Percentiles rank a stretch among this genome's conserved stretches.
Conservation (phyloP, 305 asterid genomes). For the Fraxinus angustifolia region DNA sequence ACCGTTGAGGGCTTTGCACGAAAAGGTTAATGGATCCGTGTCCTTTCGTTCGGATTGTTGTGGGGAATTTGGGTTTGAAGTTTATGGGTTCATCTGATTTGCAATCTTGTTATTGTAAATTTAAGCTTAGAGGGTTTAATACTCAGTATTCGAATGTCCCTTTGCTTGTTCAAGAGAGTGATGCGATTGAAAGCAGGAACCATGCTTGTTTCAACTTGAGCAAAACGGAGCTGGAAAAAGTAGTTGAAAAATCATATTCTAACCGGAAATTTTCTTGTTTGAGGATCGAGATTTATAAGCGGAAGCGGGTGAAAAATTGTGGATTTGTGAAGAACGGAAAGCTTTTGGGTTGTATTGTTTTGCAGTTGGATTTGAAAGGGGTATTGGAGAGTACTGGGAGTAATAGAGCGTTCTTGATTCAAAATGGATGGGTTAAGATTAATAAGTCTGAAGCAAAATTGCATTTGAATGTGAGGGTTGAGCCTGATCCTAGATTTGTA, state of each 20-base stretch:
- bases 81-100: constrained; percentile 28
- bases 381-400: constrained; percentile 37
- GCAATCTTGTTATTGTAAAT: constrained; percentile 46
- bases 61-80: constrained; percentile 52
- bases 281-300: constrained; percentile 51
- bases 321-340: constrained; percentile 40
- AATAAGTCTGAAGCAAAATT: constrained; percentile 44
- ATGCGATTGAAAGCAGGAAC: constrained; percentile 46
- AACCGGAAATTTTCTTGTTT: constrained; percentile 23
- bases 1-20: neutral
- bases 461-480: constrained; percentile 68
- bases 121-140: constrained; percentile 58
- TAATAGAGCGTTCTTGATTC: constrained; percentile 41
- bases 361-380: constrained; percentile 60
- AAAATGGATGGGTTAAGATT: constrained; percentile 71
- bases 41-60: constrained; percentile 69
- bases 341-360: constrained; percentile 51
- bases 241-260: constrained; percentile 34
- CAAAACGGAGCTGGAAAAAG: constrained; percentile 52
- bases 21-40: constrained; percentile 75
- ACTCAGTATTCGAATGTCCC: constrained; percentile 50
- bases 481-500: constrained; percentile 90
- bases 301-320: constrained; percentile 27
- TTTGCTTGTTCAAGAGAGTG: constrained; percentile 30
- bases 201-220: constrained; percentile 61